Base-by-base conservation (phyloP, 2,329 filamentous ascomycete genomes). In the Arthrobotrys megalospora region DNA sequence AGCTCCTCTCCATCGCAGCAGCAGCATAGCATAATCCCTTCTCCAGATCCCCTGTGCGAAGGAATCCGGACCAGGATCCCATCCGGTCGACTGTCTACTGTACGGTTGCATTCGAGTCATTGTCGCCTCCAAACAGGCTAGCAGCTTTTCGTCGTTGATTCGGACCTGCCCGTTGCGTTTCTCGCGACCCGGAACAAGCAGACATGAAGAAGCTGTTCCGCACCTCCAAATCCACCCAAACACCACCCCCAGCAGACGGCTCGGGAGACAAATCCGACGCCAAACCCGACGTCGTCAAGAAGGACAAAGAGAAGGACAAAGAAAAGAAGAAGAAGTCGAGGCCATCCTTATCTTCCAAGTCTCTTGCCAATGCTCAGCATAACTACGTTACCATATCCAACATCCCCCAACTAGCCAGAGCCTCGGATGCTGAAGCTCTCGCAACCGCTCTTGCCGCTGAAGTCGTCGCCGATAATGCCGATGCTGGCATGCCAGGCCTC, bases 181-280 rank as follows among this genome's bases (percentile, higher is more conserved):
- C 55, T 32, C 55, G 55, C 55, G 55, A 41, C 34, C 19, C 16
- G 16, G 6, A 43, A 43, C 24, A n/a, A 41, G 10, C 55, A 60
- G 55, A 28, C 6, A 78, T 78, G 75, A 78, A 50, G 67, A 78
- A 66, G 62, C 62, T 78, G 48, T 78, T 78, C 63, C 75, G 75
- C 21, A 66, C 24, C 32, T 72, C 75, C 34, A 78, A 68, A 55
- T 36, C 71, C 19, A 36, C 53, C 52, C 53, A 65, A 14, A 19
- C 43, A 14, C 34, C 60, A 14, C 45, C 58, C 21, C 36, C 63
- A 48, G 45, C 45, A 28, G 64, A 62, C 28, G 41, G 50, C n/a
- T 52, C 36, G 47, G 38, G 45, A 38, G 58, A 58, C 7, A 43
- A 73, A 66, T n/a, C 66, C 66, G 60, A 71, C 5, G 58, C 47